These are phyloP conservation scores for Claviceps quebecensis DNA, from an alignment of 2,329 filamentous ascomycete species.

Conservation along the genomic window DNA sequence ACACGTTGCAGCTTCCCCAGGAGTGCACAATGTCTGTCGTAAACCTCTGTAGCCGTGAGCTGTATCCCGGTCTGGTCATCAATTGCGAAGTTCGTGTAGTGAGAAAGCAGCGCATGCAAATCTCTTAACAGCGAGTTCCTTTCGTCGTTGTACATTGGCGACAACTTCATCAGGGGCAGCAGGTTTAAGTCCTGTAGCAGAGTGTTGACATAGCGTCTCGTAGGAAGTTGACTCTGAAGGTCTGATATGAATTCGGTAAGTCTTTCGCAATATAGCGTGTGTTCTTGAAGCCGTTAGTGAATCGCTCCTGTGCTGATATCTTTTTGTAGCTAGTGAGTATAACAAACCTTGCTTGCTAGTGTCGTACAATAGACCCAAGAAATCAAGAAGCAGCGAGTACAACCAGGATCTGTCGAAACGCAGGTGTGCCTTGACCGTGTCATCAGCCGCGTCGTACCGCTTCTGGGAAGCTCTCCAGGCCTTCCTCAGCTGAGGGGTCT, in stretches of 20 bases:
- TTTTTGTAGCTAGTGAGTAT: background rate
- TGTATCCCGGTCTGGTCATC: conserved; percentile 82
- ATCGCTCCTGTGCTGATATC: background rate
- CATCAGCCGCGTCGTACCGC: conserved; percentile 76
- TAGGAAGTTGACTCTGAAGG: conserved; percentile 84
- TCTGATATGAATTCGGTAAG: conserved; percentile 85
- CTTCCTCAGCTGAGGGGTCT: conserved; percentile 63
- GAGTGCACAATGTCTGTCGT: conserved; percentile 62
- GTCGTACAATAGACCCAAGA: conserved; percentile 58
- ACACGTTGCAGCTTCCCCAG: conserved; percentile 70
- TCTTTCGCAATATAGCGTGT: conserved; percentile 62
- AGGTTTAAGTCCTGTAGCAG: conserved; percentile 77
- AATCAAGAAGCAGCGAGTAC: conserved; percentile 72
- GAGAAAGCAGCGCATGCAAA: conserved; percentile 62
- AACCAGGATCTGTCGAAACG: conserved; percentile 92
- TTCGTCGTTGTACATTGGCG: conserved; percentile 62
- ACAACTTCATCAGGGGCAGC: conserved; percentile 62
- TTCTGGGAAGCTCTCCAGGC: conserved; percentile 81
- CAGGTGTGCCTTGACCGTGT: conserved; percentile 60
- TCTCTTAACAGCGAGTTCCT: conserved; percentile 68
- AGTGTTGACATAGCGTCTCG: conserved; percentile 82
- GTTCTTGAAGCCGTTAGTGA: background rate
- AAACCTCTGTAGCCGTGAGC: conserved; percentile 55
- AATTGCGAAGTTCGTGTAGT: conserved; percentile 80
- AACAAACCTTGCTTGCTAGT: conserved; percentile 31